These are phyloP conservation scores for Cystofilobasidium ferigula DNA, from an alignment of 768 basidiomycete genomes.

Conservation along the genomic window DNA sequence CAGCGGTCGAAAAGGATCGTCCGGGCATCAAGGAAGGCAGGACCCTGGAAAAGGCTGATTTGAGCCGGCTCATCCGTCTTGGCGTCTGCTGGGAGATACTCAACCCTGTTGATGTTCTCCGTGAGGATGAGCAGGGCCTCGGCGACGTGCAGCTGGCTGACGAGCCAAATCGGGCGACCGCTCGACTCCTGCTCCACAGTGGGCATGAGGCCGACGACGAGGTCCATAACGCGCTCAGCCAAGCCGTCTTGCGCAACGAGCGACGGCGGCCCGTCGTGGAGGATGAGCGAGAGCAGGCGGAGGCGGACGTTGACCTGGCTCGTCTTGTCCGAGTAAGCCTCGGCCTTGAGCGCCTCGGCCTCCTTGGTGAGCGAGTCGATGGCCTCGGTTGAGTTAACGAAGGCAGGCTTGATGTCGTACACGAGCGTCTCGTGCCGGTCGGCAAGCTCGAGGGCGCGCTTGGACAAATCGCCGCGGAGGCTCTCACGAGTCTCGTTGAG, in stretches of 20 bases:
- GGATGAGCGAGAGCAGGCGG: conserved; percentile 70
- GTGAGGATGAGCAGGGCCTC: conserved; percentile 69
- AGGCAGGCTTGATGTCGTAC: conserved; percentile 75
- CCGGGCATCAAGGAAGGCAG: conserved; percentile 53
- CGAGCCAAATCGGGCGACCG: conserved; percentile 68
- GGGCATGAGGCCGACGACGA: conserved; percentile 21
- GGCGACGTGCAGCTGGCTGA: conserved; percentile 69
- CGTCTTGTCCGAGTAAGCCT: conserved; percentile 12
- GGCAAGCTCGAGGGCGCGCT: conserved; percentile 62
- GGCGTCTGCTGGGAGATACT: conserved; percentile 40
- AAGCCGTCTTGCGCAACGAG: conserved; percentile 27
- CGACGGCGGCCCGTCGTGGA: conserved; percentile 59
- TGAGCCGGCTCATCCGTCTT: neutral
- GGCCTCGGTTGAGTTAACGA: conserved; percentile 54
- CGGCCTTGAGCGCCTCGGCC: conserved; percentile 55
- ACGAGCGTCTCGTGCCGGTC: conserved; percentile 79
- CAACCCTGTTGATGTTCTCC: conserved; percentile 57
- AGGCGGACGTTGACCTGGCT: conserved; percentile 49
- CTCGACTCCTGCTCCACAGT: neutral
- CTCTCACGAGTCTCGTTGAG: conserved; percentile 57
- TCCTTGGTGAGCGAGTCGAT: conserved; percentile 66
- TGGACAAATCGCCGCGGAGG: conserved; percentile 54
- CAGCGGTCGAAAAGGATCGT: conserved; percentile 63
- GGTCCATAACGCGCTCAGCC: conserved; percentile 29
- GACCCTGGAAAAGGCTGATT: conserved; percentile 43